Conservation (phyloP, 2,329 filamentous ascomycete genomes). For the Madurella fahalii region DNA sequence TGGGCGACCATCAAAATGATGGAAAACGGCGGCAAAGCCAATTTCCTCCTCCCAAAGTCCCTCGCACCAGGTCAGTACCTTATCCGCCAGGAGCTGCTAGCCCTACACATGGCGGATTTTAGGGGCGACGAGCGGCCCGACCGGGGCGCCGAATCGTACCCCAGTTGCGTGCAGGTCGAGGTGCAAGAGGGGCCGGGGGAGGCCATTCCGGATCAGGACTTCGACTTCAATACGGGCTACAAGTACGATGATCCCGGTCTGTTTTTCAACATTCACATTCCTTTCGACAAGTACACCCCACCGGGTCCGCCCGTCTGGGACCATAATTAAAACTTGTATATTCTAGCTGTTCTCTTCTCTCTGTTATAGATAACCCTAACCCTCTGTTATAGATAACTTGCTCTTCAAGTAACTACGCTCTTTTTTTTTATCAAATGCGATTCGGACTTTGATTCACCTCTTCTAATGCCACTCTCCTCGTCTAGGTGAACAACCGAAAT, state of each 20-base stretch:
- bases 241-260: conserved; percentile 30
- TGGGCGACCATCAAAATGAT: conserved; percentile 27
- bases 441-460: too few species aligned
- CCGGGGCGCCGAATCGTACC: conserved; percentile 35
- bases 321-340: neutral
- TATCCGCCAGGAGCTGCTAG: conserved; percentile 34
- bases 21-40: conserved; percentile 22
- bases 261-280: conserved; percentile 23
- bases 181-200: conserved; percentile 28
- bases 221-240: conserved; percentile 31
- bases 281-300: conserved; percentile 9
- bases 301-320: conserved; percentile 17
- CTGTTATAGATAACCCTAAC: too few species aligned
- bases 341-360: too few species aligned
- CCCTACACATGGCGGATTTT: conserved; percentile 30
- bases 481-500: too few species aligned
- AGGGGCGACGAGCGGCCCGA: conserved; percentile 14
- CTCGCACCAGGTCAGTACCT: conserved; percentile 29
- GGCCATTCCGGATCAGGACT: conserved; percentile 27
- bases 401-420: too few species aligned
- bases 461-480: too few species aligned
- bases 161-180: conserved; percentile 34
- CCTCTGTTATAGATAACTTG: too few species aligned
- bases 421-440: too few species aligned
- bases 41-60: conserved; percentile 27